Conservation (phyloP, 306 rosid genomes). For the Acacia melanoxylon region DNA sequence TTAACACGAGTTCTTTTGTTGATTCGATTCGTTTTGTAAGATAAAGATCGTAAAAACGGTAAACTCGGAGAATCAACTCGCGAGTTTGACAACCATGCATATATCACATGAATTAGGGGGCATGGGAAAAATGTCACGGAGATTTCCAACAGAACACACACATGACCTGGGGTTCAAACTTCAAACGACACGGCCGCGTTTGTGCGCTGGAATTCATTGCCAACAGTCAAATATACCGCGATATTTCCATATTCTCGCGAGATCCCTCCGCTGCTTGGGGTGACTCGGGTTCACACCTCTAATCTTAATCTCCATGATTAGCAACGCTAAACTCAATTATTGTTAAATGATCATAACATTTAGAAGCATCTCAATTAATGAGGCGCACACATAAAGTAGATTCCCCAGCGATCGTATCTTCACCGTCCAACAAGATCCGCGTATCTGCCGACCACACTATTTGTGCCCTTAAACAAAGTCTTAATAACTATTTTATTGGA, state of each 20-base stretch:
- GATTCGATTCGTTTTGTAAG: too few relatives aligned
- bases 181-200: conserved; percentile 6
- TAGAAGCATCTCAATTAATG: neutral
- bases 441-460: conserved; percentile 41
- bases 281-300: conserved; percentile 20
- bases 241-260: conserved; percentile 35
- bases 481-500: neutral
- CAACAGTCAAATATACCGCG: neutral
- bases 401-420: conserved; percentile 27
- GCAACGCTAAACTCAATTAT: neutral
- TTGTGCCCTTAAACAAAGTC: neutral
- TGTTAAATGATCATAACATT: neutral
- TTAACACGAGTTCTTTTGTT: too few relatives aligned
- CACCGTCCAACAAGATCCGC: conserved; percentile 50
- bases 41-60: too few relatives aligned
- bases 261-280: conserved; percentile 40
- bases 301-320: neutral
- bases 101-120: conserved; percentile 3
- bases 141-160: conserved; percentile 29
- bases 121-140: conserved; percentile 6
- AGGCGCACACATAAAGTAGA: conserved; percentile 15
- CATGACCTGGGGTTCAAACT: too few relatives aligned
- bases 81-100: too few relatives aligned
- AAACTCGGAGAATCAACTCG: too few relatives aligned
- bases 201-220: conserved; percentile 40